Evolutionary conservation across 139 green algal genomes (phyloP).

Genomic region (Volvox africanus): DNA sequence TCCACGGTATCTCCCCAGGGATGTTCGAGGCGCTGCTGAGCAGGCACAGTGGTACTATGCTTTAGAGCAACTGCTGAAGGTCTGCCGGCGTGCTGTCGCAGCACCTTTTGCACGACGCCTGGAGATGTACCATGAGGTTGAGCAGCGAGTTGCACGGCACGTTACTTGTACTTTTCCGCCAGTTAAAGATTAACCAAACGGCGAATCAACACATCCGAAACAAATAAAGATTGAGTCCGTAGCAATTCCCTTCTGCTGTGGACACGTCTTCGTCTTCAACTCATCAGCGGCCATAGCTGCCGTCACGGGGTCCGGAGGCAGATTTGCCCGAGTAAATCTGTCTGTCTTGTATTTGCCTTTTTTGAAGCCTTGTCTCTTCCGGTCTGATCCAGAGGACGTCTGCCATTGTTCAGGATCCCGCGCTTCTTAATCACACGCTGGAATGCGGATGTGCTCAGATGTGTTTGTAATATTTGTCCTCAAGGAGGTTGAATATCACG

Average conservation of each 20-base stretch:
- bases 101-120: too few species aligned
- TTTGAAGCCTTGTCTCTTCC: slow-evolving; percentile 1
- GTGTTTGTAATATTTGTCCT: slow-evolving; percentile 2
- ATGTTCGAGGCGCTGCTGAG: slow-evolving; percentile 71
- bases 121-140: too few species aligned
- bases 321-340: background rate
- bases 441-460: slow-evolving; percentile 13
- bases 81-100: too few species aligned
- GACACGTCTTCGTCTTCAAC: slow-evolving; percentile 45
- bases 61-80: background rate
- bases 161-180: slow-evolving; percentile 13
- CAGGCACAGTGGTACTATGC: slow-evolving; percentile 52
- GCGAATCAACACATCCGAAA: slow-evolving; percentile 44
- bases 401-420: too few species aligned
- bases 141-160: background rate
- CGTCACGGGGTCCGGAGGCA: background rate
- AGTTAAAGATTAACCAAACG: slow-evolving; percentile 39
- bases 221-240: background rate
- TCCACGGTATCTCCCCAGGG: background rate
- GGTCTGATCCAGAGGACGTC: background rate
- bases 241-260: slow-evolving; percentile 45
- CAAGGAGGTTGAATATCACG: slow-evolving; percentile 23
- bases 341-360: background rate
- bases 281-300: slow-evolving; percentile 4
- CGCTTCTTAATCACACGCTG: slow-evolving; percentile 18